phyloP scores from a whole-genome alignment of 371 early-diverging fungal genomes.

The Gilbertella persicaria region DNA sequence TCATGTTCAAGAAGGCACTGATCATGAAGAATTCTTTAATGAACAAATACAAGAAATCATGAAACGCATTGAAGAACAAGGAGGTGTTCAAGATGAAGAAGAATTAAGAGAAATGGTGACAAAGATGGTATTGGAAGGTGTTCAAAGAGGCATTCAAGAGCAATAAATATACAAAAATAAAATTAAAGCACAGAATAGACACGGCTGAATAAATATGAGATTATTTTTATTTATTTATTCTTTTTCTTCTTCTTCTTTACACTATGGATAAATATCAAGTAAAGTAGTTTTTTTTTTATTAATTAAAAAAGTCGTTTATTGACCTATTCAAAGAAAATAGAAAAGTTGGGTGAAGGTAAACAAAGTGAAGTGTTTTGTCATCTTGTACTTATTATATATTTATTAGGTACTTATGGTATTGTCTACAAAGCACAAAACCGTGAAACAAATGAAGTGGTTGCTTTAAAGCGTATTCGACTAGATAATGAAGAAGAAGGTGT shows the following conservation, averaged over 20 bases:
- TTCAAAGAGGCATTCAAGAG: slow-evolving; percentile 19
- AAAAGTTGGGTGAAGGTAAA: no score
- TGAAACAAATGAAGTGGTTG: slow-evolving; percentile 93
- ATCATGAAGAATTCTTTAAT: slow-evolving; percentile 18
- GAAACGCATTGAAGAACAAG: slow-evolving; percentile 37
- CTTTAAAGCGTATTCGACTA: slow-evolving; percentile 96
- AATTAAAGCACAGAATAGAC: no score
- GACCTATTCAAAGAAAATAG: no score
- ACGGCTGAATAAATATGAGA: background rate
- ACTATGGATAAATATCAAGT: background rate
- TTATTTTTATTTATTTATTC: background rate
- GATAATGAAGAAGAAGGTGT: slow-evolving; percentile 96
- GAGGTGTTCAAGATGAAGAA: slow-evolving; percentile 44
- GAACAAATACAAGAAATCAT: slow-evolving; percentile 35
- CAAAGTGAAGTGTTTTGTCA: no score
- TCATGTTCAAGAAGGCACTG: slow-evolving; percentile 12
- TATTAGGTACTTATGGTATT: slow-evolving; percentile 91
- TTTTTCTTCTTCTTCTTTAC: background rate
- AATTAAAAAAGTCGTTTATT: no score
- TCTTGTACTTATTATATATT: no score
- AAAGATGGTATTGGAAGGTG: slow-evolving; percentile 40
- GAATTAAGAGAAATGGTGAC: slow-evolving; percentile 41
- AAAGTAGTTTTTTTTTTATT: background rate
- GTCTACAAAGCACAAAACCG: slow-evolving; percentile 97
- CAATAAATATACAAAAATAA: slow-evolving; percentile 2